Percentiles rank a stretch among this genome's conserved stretches.
Evolutionary conservation across 768 basidiomycete species (phyloP).

Genomic region (Calocybe gangraenosa): DNA sequence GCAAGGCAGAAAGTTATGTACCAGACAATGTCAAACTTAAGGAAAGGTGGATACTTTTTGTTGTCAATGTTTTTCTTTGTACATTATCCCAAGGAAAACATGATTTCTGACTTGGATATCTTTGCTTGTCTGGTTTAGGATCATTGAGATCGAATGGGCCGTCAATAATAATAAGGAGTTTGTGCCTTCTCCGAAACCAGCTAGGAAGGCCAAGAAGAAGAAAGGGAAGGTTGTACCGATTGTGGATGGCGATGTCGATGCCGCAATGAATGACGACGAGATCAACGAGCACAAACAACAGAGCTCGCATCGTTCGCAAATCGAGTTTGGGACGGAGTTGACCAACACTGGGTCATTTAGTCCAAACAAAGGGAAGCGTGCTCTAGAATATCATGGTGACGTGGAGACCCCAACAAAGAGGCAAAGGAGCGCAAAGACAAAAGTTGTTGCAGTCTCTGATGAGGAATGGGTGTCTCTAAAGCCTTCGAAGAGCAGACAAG

Average conservation of each 20-base stretch:
- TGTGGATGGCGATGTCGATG: conserved; percentile 20
- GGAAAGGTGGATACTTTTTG: conserved; percentile 82
- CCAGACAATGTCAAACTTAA: conserved; percentile 83
- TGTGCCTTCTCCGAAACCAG: conserved; percentile 52
- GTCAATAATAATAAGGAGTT: conserved; percentile 60
- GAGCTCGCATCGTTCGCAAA: conserved; percentile 15
- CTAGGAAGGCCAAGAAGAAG: conserved; percentile 34
- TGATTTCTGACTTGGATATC: conserved; percentile 39
- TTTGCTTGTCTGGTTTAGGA: conserved; percentile 44
- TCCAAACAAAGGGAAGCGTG: conserved; percentile 35
- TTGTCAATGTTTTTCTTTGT: conserved; percentile 61
- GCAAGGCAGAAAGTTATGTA: conserved; percentile 76
- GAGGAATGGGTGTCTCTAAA: conserved; percentile 27
- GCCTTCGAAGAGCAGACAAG: conserved; percentile 18
- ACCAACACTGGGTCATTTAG: conserved; percentile 34
- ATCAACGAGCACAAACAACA: conserved; percentile 10
- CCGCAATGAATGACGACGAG: conserved; percentile 26
- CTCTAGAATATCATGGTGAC: conserved; percentile 24
- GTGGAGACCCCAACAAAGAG: conserved; percentile 29
- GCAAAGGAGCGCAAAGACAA: conserved; percentile 22
- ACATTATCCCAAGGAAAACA: conserved; percentile 38
- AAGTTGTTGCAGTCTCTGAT: conserved; percentile 18
- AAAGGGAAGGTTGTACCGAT: conserved; percentile 23
- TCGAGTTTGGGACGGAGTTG: conserved; percentile 39
- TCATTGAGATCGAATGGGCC: conserved; percentile 80